These are phyloP conservation scores for Backusella tarrabulga DNA, from an alignment of 192 early-diverging fungal genomes.

Conservation along the genomic window DNA sequence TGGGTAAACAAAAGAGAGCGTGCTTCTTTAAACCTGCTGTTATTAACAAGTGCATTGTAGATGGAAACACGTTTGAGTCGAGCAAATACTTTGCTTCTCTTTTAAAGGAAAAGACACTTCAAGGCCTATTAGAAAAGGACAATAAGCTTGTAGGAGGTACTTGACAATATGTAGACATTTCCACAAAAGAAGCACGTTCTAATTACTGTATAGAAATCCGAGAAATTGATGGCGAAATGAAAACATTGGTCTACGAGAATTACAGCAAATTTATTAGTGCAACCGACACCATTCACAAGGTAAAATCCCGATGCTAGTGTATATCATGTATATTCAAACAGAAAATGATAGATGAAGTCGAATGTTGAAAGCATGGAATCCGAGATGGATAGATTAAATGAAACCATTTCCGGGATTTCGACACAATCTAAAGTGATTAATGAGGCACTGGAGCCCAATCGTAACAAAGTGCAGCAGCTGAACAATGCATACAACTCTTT, in stretches of 20 bases:
- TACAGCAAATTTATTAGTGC: slow-evolving; percentile 97
- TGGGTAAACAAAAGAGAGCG: slow-evolving; percentile 46
- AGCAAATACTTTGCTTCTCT: slow-evolving; percentile 78
- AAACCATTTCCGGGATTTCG: slow-evolving; percentile 67
- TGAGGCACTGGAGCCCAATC: slow-evolving; percentile 56
- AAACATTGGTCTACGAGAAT: slow-evolving; percentile 98
- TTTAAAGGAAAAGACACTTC: slow-evolving; percentile 63
- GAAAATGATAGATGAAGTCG: slow-evolving; percentile 63
- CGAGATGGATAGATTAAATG: slow-evolving; percentile 74
- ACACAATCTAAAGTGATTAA: slow-evolving; percentile 51
- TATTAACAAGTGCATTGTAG: slow-evolving; percentile 33
- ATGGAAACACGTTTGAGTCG: slow-evolving; percentile 68
- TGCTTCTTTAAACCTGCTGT: neutral
- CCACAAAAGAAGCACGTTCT: neutral
- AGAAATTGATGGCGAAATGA: slow-evolving; percentile 93
- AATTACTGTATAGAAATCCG: slow-evolving; percentile 58
- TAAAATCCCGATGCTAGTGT: neutral
- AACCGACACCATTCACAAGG: slow-evolving; percentile 84
- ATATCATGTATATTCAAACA: neutral
- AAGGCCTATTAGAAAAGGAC: slow-evolving; percentile 69
- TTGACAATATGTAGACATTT: neutral
- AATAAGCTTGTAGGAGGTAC: slow-evolving; percentile 74
- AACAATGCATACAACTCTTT: slow-evolving; percentile 69
- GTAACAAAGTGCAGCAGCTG: slow-evolving; percentile 75
- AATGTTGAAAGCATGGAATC: slow-evolving; percentile 86